Evolutionary conservation across 1,284 basidiomycete genomes (phyloP), one percentile per base, ranked within the genome.

Genomic region (Leccinum pachyderme): DNA sequence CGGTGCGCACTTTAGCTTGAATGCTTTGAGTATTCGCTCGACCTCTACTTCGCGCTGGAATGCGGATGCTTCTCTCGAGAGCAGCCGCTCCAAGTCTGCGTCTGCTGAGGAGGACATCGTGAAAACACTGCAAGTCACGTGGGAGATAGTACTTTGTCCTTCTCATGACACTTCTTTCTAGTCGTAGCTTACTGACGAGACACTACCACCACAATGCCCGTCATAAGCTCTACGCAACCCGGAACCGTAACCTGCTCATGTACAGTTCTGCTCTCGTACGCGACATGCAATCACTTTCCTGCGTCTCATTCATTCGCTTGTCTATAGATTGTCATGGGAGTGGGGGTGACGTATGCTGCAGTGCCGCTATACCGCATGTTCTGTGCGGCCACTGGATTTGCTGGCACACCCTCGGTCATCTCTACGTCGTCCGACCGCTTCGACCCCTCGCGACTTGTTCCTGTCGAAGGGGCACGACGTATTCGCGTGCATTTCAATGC

Each of bases 401-500:
- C 89, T 9, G 97, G 97, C 2, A 96, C 94, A 24, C 97, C 97
- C 2, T 88, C 93, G 52, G 92, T 94, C 43, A 18, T 66, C 5
- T 72, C 71, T 7, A 69, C 57, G 1, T 91, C 89, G 52, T 86
- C 83, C 46, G 86, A 84, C 46, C 85, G 86, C 35, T 96, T 93
- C 68, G 84, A 87, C 52, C 81, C 94, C 0, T 87, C 91, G 50
- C 82, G 93, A 24, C 81, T 96, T 7, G 87, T 94, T 22, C 89
- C 90, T 1, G 79, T 85, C 15, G 82, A 86, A 55, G 78, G 81
- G 54, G 82, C 86, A 33, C 79, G 79, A 51, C 81, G 92, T 49
- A 95, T 99, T 62, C 93, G 93, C 55, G 93, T 99, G 13, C 88
- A 92, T 64, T 99, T 99, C 80, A 98, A 97, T 65, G 94, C 97